Base-by-base conservation (phyloP, 2,329 filamentous ascomycete species). In the Bretziella fagacearum region DNA sequence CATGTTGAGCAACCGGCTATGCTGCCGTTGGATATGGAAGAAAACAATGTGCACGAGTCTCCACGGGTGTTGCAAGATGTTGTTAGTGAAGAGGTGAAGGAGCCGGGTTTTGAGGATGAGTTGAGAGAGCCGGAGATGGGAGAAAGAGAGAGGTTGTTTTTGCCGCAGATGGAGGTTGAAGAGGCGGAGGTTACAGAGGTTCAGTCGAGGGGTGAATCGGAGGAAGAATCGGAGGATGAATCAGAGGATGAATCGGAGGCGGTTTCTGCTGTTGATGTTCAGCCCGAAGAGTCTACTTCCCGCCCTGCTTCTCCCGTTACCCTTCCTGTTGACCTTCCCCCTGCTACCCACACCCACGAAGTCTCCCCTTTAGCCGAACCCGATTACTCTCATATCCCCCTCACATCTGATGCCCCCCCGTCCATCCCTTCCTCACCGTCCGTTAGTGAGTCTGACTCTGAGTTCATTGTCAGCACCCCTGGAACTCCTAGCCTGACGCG, bases 401-500 rank as follows among this genome's bases (percentile, higher is more conserved):
- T n/a, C n/a, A n/a, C n/a, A n/a, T n/a, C n/a, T n/a, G n/a, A n/a
- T n/a, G n/a, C 27, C n/a, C 10, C 5, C n/a, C 5, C 27, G 27
- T 20, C 35, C n/a, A 18, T 23, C 20, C 35, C 20, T 7, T 39
- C 35, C 10, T 39, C 35, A 10, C 35, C 35, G 5, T 39, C 35
- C n/a, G 6, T 39, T 20, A 22, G 15, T 22, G 35, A 39, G 10
- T 39, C 35, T 10, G 35, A 39, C 18, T 39, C 35, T 1, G 35
- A 39, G 17, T 22, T 30, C 4, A 44, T 27, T 10, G 17, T 18
- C 11, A 32, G 41, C n/a, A 33, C 41, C 17, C 27, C 41, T 11
- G 30, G 41, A 17, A 41, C 43, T 18, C 44, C 47, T 20, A 50
- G 43, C 0, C 39, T 52, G 10, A 53, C 44, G 26, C 46, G 49